Base-by-base conservation (phyloP, 495 filamentous ascomycete genomes). In the Pyrenula massariospora region DNA sequence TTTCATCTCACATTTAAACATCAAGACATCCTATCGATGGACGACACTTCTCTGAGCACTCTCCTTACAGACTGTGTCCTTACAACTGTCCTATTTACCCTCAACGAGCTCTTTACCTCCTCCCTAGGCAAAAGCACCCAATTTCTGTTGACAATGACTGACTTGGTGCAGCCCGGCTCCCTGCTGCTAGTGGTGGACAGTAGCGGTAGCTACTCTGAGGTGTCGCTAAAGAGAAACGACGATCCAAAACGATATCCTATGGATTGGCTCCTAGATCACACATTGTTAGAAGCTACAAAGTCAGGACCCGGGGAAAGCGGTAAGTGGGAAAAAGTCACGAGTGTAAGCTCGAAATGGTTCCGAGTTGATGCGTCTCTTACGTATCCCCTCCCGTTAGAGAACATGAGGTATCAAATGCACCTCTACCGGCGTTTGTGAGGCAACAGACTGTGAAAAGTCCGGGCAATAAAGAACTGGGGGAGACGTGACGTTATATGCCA, bases 331-430 rank as follows among this genome's bases (percentile, higher is more conserved):
- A 86, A 84, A 64, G 36, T 93, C 1, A 74, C 81, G 51, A 78
- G 80, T 8, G 76, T 88, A 53, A 90, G 93, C 53, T 88, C 85
- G 11, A 69, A 79, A 25, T 96, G 92, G 93, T 96, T 91, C 71
- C 80, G 91, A 49, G 72, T 95, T 50, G 73, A 79, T 0, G 74
- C 76, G 12, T 71, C 69, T 19, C 69, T 96, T 58, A 71, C 75
- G 48, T 97, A 96, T 75, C 87, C 91, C 20, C 88, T 97, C 62
- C 67, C 75, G 56, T 73, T 96, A 68, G 92, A 97, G 73, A 86
- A 95, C 69, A 95, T 95, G 90, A 81, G 92, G 55, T 96, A 88
- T 73, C 91, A 95, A 69, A 73, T 95, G 61, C 89, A 94, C 76
- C 63, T 96, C 10, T 96, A 92, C 63, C 67, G 73, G 31, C 60